A percentile compares a stretch with the other conserved stretches of the same genome.
Evolutionary conservation across 2,329 filamentous ascomycete species (phyloP).

Genomic region (Aspergillus caelatus): DNA sequence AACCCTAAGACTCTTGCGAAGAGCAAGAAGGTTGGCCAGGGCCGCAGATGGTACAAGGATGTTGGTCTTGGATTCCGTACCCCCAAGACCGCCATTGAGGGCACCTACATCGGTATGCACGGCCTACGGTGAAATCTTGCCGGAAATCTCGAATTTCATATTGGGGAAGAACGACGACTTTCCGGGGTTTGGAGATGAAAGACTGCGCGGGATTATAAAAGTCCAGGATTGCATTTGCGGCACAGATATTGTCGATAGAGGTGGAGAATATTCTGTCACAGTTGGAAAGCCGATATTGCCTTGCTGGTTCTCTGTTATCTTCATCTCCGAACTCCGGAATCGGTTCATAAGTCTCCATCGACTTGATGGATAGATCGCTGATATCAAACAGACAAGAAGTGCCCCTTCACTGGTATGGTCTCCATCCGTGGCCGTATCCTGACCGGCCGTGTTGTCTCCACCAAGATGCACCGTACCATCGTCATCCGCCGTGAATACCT

Average conservation of each 20-base stretch:
- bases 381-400: conserved; percentile 88
- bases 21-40: conserved; percentile 81
- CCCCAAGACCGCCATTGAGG: conserved; percentile 98
- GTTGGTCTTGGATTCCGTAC: conserved; percentile 99
- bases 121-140: conserved; percentile 28
- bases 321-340: conserved; percentile 19
- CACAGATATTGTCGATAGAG: conserved; percentile 4
- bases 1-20: conserved; percentile 93
- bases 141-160: conserved; percentile 21
- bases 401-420: conserved; percentile 98
- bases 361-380: conserved; percentile 25
- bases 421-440: conserved; percentile 99
- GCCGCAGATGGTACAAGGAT: conserved; percentile 99
- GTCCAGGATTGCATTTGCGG: neutral
- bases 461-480: conserved; percentile 99
- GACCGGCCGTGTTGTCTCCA: conserved; percentile 97
- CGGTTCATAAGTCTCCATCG: conserved; percentile 3
- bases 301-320: conserved; percentile 8
- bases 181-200: conserved; percentile 21
- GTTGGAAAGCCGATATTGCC: neutral
- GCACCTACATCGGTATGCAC: conserved; percentile 95
- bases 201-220: conserved; percentile 4
- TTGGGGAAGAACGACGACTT: conserved; percentile 15
- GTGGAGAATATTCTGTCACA: neutral
- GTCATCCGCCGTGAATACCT: conserved; percentile 99